phyloP scores from a whole-genome alignment of 139 green algal species.

The Chlamydomonas sp. region DNA sequence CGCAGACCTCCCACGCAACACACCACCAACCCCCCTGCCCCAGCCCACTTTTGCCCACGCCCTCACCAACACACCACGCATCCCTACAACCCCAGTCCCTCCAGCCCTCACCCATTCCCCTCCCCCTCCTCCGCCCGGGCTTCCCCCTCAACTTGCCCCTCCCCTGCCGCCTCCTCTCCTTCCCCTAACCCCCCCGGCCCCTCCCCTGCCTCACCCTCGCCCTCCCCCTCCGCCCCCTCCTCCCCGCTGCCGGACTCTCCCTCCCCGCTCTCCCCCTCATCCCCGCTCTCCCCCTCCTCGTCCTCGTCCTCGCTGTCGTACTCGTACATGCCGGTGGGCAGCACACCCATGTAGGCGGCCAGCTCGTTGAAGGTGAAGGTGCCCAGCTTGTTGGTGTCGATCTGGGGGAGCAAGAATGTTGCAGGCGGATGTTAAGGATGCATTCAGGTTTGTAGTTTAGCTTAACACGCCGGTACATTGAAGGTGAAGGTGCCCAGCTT shows the following conservation, averaged over 20 bases:
- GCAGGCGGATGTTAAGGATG: background rate
- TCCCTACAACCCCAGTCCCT: too few relatives aligned
- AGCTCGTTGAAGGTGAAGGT: constrained; percentile 54
- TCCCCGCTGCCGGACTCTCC: background rate
- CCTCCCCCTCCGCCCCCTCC: constrained; percentile 2
- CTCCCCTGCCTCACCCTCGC: background rate
- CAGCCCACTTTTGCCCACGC: too few relatives aligned
- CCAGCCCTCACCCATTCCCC: too few relatives aligned
- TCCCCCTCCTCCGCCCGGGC: too few relatives aligned
- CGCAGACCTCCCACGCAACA: too few relatives aligned
- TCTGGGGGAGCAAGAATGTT: constrained; percentile 12
- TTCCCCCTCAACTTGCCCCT: too few relatives aligned
- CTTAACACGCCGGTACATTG: constrained; percentile 39
- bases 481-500: constrained; percentile 48
- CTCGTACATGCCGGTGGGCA: constrained; percentile 18
- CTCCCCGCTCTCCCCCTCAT: constrained; percentile 12
- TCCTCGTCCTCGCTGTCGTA: constrained; percentile 29
- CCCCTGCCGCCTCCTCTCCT: too few relatives aligned
- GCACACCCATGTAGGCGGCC: constrained; percentile 46
- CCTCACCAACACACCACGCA: too few relatives aligned
- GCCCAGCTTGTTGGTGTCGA: constrained; percentile 46
- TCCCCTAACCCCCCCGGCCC: too few relatives aligned
- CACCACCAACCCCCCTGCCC: too few relatives aligned
- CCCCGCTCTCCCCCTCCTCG: constrained; percentile 14
- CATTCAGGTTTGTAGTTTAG: background rate